Evolutionary conservation across 148 eudicot species (phyloP).

Genomic region (Vaccinium vitisidaea): DNA sequence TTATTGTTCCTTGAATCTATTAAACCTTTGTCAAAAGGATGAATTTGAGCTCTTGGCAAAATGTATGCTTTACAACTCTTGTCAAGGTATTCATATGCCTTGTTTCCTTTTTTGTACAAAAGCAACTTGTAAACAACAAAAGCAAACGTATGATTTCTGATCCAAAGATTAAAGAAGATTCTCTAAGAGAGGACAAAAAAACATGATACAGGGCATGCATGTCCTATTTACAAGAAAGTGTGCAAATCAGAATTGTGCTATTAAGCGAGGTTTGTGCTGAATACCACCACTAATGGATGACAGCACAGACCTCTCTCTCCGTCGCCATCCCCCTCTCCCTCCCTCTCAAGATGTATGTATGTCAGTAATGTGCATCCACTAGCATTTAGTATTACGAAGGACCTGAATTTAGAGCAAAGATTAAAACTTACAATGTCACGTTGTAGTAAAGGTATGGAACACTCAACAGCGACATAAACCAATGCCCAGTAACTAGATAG

Average conservation of each 20-base stretch:
- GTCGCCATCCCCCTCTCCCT: neutral
- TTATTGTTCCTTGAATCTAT: neutral
- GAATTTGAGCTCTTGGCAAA: neutral
- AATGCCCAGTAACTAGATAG: constrained; percentile 82
- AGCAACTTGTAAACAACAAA: neutral
- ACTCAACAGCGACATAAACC: constrained; percentile 79
- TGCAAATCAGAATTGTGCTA: neutral
- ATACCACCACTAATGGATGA: neutral
- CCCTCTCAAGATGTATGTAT: neutral
- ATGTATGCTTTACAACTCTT: neutral
- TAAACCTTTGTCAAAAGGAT: neutral
- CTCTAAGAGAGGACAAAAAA: neutral
- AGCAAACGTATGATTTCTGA: neutral
- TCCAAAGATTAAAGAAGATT: neutral
- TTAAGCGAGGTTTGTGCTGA: neutral
- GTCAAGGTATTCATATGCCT: neutral
- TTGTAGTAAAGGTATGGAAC: constrained; percentile 86
- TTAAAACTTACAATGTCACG: constrained; percentile 68
- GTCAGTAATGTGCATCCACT: neutral
- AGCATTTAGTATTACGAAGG: neutral
- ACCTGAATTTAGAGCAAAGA: neutral
- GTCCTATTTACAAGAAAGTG: neutral
- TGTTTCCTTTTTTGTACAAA: neutral
- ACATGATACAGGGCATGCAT: constrained; percentile 4
- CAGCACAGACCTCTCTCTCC: neutral